Evolutionary conservation across 495 filamentous ascomycete species (phyloP).

Genomic region (Bombardia bombarda): DNA sequence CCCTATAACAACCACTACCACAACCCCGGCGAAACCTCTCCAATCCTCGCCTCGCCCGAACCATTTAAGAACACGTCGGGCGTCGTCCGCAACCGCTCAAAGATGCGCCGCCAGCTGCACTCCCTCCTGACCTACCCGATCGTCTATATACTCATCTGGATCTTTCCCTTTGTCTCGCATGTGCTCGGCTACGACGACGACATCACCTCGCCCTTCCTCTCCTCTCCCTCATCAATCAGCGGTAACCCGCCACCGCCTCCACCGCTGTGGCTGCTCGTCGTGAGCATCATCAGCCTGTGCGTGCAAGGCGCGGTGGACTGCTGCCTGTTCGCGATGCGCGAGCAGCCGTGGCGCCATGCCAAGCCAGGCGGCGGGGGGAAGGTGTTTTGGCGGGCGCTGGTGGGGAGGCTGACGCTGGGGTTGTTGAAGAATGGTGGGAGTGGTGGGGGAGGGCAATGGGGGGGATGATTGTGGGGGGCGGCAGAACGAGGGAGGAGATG

Average conservation of each 20-base stretch:
- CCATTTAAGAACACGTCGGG: conserved; percentile 11
- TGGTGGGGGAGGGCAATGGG: conserved; percentile 6
- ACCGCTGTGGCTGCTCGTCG: conserved; percentile 44
- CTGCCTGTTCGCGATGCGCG: conserved; percentile 54
- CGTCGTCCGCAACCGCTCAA: conserved; percentile 36
- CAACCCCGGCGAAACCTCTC: conserved; percentile 2
- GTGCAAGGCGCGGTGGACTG: conserved; percentile 61
- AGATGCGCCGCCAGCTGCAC: conserved; percentile 57
- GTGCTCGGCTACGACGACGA: conserved; percentile 50
- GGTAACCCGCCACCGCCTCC: too few species aligned
- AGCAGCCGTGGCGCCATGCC: conserved; percentile 62
- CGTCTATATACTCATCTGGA: conserved; percentile 64
- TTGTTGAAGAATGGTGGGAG: conserved; percentile 7
- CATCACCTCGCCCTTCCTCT: too few species aligned
- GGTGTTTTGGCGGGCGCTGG: conserved; percentile 30
- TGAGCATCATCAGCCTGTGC: conserved; percentile 48
- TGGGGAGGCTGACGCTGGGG: conserved; percentile 9
- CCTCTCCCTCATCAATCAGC: too few species aligned
- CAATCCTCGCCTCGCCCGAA: conserved; percentile 5
- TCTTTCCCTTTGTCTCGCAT: conserved; percentile 60
- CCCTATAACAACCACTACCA: background rate
- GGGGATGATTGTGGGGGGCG: conserved; percentile 13
- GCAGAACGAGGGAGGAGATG: conserved; percentile 38
- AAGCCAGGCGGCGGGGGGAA: too few species aligned
- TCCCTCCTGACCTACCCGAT: conserved; percentile 65